Percentiles rank a stretch among this genome's conserved stretches.
phyloP scores from a whole-genome alignment of 2,329 filamentous ascomycete genomes.

The Mariannaea sp. region DNA sequence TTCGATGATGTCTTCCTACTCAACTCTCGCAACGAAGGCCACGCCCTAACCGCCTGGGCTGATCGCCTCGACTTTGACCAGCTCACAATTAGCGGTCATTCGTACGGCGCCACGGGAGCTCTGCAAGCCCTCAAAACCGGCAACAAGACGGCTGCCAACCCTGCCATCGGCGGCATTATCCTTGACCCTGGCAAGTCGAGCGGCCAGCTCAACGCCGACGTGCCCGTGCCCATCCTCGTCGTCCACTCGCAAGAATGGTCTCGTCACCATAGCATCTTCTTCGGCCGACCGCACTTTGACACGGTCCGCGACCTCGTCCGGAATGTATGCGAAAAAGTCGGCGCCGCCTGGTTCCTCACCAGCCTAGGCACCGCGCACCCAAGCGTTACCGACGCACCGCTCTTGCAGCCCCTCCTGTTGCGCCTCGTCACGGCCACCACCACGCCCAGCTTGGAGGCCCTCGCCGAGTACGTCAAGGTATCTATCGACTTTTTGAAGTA shows the following conservation, averaged over 20 bases:
- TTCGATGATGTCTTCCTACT: conserved; percentile 39
- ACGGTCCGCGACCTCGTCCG: conserved; percentile 62
- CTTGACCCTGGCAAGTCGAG: conserved; percentile 70
- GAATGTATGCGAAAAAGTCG: conserved; percentile 49
- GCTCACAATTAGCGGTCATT: conserved; percentile 65
- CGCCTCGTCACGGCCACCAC: conserved; percentile 65
- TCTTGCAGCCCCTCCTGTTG: conserved; percentile 65
- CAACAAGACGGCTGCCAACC: conserved; percentile 38
- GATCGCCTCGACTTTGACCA: conserved; percentile 57
- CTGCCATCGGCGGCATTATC: conserved; percentile 61
- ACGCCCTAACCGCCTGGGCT: conserved; percentile 54
- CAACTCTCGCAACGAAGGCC: conserved; percentile 56
- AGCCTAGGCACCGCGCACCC: conserved; percentile 63
- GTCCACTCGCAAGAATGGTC: conserved; percentile 71
- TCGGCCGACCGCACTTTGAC: conserved; percentile 67
- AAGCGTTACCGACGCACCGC: conserved; percentile 67
- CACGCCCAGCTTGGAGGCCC: conserved; percentile 59
- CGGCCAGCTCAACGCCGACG: conserved; percentile 63
- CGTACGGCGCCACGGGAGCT: conserved; percentile 68
- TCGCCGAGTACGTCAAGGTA: conserved; percentile 64
- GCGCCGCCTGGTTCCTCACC: conserved; percentile 59
- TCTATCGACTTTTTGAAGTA: conserved; percentile 62
- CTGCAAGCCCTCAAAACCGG: conserved; percentile 61
- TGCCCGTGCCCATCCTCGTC: conserved; percentile 62
- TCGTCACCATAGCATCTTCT: conserved; percentile 59